A percentile compares a stretch with the other conserved stretches of the same genome.
These are phyloP conservation scores for Pouteria glomerata DNA, from an alignment of 148 eudicot genomes.

Conservation along the genomic window DNA sequence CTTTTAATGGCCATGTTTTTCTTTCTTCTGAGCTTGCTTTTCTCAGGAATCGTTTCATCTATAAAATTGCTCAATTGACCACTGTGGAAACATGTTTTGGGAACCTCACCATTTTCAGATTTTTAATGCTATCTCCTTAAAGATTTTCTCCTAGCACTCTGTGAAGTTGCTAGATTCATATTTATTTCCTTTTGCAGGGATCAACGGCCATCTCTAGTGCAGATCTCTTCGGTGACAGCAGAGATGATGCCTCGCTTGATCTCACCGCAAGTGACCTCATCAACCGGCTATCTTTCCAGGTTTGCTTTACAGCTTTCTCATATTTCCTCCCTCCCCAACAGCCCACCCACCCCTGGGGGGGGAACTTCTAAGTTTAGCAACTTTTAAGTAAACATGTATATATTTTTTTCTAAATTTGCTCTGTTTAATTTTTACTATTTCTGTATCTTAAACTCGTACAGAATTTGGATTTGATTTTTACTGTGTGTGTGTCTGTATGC, in stretches of 20 bases:
- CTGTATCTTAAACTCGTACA: too few relatives aligned
- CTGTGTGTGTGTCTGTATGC: conserved; percentile 14
- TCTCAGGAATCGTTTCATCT: too few relatives aligned
- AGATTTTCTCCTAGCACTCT: background rate
- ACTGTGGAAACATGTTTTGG: background rate
- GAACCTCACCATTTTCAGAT: background rate
- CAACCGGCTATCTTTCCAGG: conserved; percentile 86
- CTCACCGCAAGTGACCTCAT: conserved; percentile 86
- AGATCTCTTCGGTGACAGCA: conserved; percentile 72
- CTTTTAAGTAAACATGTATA: too few relatives aligned
- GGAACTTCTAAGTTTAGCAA: too few relatives aligned
- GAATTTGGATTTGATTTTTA: too few relatives aligned
- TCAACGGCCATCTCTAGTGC: conserved; percentile 93
- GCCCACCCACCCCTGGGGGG: too few relatives aligned
- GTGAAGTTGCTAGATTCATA: background rate
- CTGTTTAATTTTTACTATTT: too few relatives aligned
- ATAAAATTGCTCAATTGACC: too few relatives aligned
- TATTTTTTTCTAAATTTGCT: too few relatives aligned
- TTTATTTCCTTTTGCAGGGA: conserved; percentile 45
- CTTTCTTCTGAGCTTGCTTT: too few relatives aligned
- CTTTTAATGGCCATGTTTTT: background rate
- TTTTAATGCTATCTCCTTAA: too few relatives aligned
- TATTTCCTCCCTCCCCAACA: background rate
- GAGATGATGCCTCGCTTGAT: conserved; percentile 43
- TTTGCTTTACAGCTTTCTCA: conserved; percentile 12